These are phyloP conservation scores for Backusella circina DNA, from an alignment of 192 early-diverging fungal species.

Conservation along the genomic window DNA sequence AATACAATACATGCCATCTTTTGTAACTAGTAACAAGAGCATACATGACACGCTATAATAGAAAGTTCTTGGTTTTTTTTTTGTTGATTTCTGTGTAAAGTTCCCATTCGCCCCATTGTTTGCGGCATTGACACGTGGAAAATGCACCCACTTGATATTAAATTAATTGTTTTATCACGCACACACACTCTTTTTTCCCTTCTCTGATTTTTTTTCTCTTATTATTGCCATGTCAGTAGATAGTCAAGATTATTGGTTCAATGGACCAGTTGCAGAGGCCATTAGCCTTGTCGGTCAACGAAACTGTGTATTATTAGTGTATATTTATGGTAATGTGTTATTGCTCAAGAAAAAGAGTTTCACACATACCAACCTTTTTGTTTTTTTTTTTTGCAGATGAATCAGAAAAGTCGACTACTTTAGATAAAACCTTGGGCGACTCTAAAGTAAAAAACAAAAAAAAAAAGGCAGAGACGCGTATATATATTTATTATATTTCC, in stretches of 20 bases:
- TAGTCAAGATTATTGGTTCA: slow-evolving; percentile 20
- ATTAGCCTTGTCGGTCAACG: slow-evolving; percentile 14
- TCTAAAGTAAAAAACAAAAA: background rate
- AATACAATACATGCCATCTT: too few relatives aligned
- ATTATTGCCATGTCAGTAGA: background rate
- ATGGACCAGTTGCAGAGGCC: slow-evolving; percentile 20
- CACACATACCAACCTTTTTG: background rate
- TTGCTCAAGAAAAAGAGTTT: background rate
- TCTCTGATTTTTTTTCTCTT: background rate
- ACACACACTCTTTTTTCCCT: background rate
- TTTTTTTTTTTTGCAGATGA: slow-evolving; percentile 13
- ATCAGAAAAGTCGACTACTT: background rate
- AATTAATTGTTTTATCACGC: background rate
- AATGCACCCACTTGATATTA: background rate
- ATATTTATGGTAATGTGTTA: slow-evolving; percentile 22
- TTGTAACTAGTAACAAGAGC: background rate
- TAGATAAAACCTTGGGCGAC: background rate
- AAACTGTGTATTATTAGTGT: slow-evolving; percentile 27
- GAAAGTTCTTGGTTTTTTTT: background rate
- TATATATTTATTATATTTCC: background rate
- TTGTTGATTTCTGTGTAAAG: background rate
- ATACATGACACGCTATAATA: background rate
- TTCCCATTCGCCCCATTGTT: background rate
- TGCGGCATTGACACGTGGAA: background rate
- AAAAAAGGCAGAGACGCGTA: background rate